A percentile compares a stretch with the other conserved stretches of the same genome.
phyloP scores from a whole-genome alignment of 306 rosid genomes.

The Morella rubra region DNA sequence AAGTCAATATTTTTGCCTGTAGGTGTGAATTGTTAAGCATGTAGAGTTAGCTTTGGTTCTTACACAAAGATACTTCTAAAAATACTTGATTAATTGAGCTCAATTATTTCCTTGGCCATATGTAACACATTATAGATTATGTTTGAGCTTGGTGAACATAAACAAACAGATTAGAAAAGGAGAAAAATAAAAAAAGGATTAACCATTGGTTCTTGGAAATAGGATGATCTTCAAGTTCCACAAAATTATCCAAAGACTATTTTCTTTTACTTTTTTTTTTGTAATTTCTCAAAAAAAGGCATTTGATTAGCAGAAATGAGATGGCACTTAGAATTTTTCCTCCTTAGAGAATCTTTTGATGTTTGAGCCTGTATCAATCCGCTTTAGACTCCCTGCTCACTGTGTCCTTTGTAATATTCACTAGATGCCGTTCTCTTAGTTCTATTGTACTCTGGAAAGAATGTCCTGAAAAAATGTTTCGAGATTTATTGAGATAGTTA shows the following conservation, averaged over 20 bases:
- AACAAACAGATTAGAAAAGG: not conserved
- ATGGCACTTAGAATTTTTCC: not conserved
- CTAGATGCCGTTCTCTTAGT: not conserved
- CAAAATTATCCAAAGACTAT: not conserved
- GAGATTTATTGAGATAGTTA: not conserved
- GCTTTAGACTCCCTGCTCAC: not conserved
- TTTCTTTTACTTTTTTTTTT: not conserved
- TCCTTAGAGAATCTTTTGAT: not conserved
- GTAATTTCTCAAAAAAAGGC: not conserved
- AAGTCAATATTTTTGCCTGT: constrained; percentile 19
- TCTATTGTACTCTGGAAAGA: not conserved
- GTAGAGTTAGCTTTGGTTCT: not conserved
- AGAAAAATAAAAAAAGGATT: not conserved
- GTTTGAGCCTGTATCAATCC: not conserved
- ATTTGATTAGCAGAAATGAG: not conserved
- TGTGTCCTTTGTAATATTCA: not conserved
- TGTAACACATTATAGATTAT: not conserved
- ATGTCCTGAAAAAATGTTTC: not conserved
- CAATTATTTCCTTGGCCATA: not conserved
- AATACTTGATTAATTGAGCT: not conserved
- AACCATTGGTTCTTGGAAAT: not conserved
- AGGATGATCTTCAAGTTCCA: not conserved
- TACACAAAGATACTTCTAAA: not conserved
- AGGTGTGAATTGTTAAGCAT: not conserved
- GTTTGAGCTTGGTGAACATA: not conserved